Base-by-base conservation (phyloP, 2,329 filamentous ascomycete genomes). In the Arachnomyces sp. region DNA sequence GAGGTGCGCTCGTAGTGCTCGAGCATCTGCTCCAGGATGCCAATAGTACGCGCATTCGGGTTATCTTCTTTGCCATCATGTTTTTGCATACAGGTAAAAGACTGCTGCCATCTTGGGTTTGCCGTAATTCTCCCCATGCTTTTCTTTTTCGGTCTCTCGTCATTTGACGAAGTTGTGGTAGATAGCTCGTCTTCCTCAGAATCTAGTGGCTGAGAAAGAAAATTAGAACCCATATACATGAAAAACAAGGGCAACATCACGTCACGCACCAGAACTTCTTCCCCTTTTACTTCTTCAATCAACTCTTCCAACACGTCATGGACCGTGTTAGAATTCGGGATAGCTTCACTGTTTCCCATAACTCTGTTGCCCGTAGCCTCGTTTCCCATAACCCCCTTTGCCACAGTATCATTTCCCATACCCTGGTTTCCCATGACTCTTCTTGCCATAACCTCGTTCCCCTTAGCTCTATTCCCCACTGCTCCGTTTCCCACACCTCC, bases 1-100 rank as follows among this genome's bases (percentile, higher is more conserved):
- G 79, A 73, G n/a, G 76, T 77, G 5, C 80, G 73, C 3, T 74
- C 75, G 58, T 95, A 94, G 59, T 90, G 83, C 39, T 81, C 74
- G 31, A 77, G 74, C 85, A 95, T 88, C 49, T 84, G 72, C 52
- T 87, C 77, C 4, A 95, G 68, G 2, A 92, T 69, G 34, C 83
- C 74, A 37, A 95, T 88, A 0, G 85, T 93, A 9, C 74, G 68
- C 1, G 69, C 67, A 56, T 95, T 96, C 0, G 86, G 85, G 49
- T 84, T 86, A 9, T 66, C 56, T 1, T 62, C 54, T 17, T 53
- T 56, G 3, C 64, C 64, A 37, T 70, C 70, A 41, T 73, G 66
- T 44, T 72, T 72, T 33, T 77, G 66, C 76, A 81, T 80, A 53
- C 78, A 82, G 25, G 71, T 65, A 44, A 78, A 80, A 2, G 58